Percentiles rank a stretch among this genome's conserved stretches.
These are phyloP conservation scores for Centella asiatica DNA, from an alignment of 129 eudicot genomes.

Conservation along the genomic window DNA sequence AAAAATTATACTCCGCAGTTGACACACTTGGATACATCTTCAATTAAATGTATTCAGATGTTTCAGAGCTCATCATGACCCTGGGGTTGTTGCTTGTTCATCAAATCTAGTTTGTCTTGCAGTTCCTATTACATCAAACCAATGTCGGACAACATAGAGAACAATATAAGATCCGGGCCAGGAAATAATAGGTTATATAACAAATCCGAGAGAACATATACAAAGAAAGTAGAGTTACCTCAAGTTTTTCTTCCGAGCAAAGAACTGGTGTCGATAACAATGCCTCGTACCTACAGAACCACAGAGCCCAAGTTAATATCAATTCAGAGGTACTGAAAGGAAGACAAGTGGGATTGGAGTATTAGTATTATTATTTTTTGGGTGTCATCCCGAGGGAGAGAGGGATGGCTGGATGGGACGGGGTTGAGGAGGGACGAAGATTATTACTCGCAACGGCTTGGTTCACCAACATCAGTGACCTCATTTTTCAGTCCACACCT, in stretches of 20 bases:
- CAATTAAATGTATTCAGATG: conserved; percentile 3
- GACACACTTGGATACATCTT: no score
- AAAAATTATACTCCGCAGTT: no score
- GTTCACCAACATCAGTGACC: conserved; percentile 84
- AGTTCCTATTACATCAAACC: conserved; percentile 64
- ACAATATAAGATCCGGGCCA: conserved; percentile 3
- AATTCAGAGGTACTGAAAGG: no score
- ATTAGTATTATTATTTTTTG: no score
- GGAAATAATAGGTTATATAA: neutral
- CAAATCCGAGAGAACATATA: neutral
- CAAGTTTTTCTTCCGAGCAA: conserved; percentile 71
- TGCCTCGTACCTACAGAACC: conserved; percentile 65
- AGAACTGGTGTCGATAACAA: conserved; percentile 72
- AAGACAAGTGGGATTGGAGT: no score
- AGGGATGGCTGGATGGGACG: neutral
- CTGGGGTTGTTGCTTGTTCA: conserved; percentile 57
- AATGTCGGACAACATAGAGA: conserved; percentile 6
- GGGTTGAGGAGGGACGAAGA: conserved; percentile 6
- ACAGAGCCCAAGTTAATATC: neutral
- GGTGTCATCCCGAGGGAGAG: no score
- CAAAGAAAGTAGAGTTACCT: conserved; percentile 31
- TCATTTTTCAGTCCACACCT: conserved; percentile 93
- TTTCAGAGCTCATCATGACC: conserved; percentile 73
- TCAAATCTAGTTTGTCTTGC: conserved; percentile 62
- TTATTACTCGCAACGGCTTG: conserved; percentile 99